A percentile compares a stretch with the other conserved stretches of the same genome.
Conservation (phyloP, 768 basidiomycete species). For the Termitomyces sp. region DNA sequence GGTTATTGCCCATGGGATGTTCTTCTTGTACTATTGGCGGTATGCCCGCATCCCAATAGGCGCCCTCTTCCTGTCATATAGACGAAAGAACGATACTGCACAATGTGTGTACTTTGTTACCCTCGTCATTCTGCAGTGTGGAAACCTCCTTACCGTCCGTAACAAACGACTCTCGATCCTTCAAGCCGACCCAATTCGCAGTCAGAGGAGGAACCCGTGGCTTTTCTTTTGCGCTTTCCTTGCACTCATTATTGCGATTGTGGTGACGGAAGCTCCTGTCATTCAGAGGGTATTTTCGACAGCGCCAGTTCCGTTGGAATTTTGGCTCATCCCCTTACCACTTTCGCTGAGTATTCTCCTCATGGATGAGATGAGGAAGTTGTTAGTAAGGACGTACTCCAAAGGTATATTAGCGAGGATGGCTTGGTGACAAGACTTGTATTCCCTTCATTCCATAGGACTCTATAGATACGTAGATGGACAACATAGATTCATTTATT, state of each 20-base stretch:
- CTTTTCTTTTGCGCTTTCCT: conserved; percentile 15
- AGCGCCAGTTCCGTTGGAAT: conserved; percentile 38
- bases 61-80: neutral
- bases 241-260: conserved; percentile 31
- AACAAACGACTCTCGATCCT: conserved; percentile 27
- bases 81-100: too few relatives aligned
- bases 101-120: neutral
- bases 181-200: conserved; percentile 3
- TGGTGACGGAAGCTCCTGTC: conserved; percentile 38
- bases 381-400: conserved; percentile 25
- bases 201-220: conserved; percentile 30
- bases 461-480: too few relatives aligned
- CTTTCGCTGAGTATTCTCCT: conserved; percentile 36
- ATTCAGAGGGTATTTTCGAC: conserved; percentile 38
- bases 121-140: neutral
- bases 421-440: too few relatives aligned
- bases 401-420: conserved; percentile 14
- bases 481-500: too few relatives aligned
- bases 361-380: conserved; percentile 40
- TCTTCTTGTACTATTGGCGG: neutral
- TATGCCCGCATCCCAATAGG: neutral
- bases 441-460: too few relatives aligned
- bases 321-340: conserved; percentile 41
- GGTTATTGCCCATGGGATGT: neutral
- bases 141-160: conserved; percentile 6